Evolutionary conservation across 805 yeast species (phyloP).

Genomic region (Candida xiaguanensis): DNA sequence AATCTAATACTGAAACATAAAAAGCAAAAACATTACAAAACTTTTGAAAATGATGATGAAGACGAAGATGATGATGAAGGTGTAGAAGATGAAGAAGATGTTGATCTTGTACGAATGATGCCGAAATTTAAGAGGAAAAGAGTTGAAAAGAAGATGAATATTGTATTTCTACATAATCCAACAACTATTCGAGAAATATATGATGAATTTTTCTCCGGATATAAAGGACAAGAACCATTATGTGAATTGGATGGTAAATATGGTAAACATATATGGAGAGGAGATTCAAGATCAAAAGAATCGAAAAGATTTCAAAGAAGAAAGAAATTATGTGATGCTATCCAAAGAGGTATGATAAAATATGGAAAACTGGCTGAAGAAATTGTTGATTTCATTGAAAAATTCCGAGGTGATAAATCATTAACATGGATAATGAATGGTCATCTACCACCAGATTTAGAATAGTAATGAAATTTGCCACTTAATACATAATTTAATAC

Average conservation of each 20-base stretch:
- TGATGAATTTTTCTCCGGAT: slow-evolving; percentile 43
- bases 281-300: slow-evolving; percentile 43
- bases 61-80: background rate
- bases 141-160: slow-evolving; percentile 25
- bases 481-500: background rate
- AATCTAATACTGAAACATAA: background rate
- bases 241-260: slow-evolving; percentile 39
- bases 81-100: background rate
- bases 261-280: slow-evolving; percentile 45
- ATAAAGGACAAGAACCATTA: slow-evolving; percentile 41
- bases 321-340: slow-evolving; percentile 42
- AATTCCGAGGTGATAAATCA: slow-evolving; percentile 39
- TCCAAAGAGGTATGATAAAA: slow-evolving; percentile 38
- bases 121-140: slow-evolving; percentile 3
- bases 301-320: slow-evolving; percentile 42
- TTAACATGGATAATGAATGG: slow-evolving; percentile 49
- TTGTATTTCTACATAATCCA: slow-evolving; percentile 42
- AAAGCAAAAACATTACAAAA: slow-evolving; percentile 5
- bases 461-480: slow-evolving; percentile 3
- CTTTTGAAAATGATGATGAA: background rate
- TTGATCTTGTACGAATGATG: background rate
- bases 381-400: slow-evolving; percentile 37
- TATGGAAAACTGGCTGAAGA: slow-evolving; percentile 39
- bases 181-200: slow-evolving; percentile 42
- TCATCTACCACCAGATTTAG: slow-evolving; percentile 34